phyloP scores from a whole-genome alignment of 2,329 filamentous ascomycete genomes.

The Lecanicillium sp. region DNA sequence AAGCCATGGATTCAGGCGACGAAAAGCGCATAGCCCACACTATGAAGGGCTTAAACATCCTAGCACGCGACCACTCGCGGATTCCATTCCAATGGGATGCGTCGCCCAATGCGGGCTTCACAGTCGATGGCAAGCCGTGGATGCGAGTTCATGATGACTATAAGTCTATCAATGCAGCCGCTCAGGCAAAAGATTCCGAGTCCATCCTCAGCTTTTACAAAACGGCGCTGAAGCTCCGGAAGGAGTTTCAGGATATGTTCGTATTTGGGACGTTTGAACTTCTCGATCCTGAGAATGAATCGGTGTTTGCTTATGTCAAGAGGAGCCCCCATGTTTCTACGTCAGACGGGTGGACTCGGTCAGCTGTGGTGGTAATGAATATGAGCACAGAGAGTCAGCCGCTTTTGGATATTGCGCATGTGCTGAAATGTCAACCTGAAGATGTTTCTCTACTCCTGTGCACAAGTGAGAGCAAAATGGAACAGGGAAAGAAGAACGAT shows the following conservation, averaged over 20 bases:
- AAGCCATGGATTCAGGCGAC: conserved; percentile 28
- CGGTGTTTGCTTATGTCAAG: conserved; percentile 50
- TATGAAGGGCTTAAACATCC: conserved; percentile 43
- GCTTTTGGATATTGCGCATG: neutral
- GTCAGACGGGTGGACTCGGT: conserved; percentile 16
- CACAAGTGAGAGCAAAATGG: no score
- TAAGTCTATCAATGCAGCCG: conserved; percentile 45
- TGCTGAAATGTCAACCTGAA: neutral
- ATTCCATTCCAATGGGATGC: conserved; percentile 61
- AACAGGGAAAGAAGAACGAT: neutral
- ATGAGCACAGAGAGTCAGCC: conserved; percentile 30
- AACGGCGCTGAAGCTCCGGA: conserved; percentile 41
- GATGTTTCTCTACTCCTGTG: neutral
- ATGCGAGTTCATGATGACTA: conserved; percentile 59
- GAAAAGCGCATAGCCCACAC: conserved; percentile 33
- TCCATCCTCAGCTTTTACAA: conserved; percentile 56
- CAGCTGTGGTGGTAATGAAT: conserved; percentile 35
- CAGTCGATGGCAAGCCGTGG: conserved; percentile 46
- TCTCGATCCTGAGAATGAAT: conserved; percentile 38
- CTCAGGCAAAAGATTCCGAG: conserved; percentile 33
- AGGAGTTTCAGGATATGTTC: conserved; percentile 49
- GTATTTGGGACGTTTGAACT: conserved; percentile 55
- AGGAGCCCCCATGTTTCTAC: conserved; percentile 14
- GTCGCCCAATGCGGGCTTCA: conserved; percentile 54
- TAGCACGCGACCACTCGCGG: conserved; percentile 56